Conservation (phyloP, 768 basidiomycete species). For the Sporobolomyces roseus region DNA sequence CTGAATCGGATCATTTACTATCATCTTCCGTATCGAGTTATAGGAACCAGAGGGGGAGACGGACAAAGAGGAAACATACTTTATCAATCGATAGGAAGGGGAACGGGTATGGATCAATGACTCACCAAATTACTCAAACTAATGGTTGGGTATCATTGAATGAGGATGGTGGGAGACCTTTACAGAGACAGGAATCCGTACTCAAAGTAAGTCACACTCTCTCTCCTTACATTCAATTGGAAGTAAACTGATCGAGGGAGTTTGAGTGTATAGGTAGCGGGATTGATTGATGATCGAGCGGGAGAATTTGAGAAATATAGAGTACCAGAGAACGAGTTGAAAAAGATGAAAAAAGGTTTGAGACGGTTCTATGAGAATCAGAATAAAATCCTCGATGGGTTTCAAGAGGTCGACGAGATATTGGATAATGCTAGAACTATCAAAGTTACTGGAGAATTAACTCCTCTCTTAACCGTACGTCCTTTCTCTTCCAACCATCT, state of each 20-base stretch:
- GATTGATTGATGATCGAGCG: conserved; percentile 32
- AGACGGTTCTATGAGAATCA: conserved; percentile 38
- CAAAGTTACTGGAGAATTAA: conserved; percentile 29
- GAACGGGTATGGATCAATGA: conserved; percentile 14
- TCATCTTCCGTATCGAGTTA: background rate
- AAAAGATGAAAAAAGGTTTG: conserved; percentile 20
- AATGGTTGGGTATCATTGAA: background rate
- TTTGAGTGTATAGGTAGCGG: conserved; percentile 37
- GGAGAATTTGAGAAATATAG: conserved; percentile 39
- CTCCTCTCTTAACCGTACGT: conserved; percentile 5
- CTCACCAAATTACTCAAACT: background rate
- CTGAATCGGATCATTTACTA: background rate
- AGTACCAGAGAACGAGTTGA: conserved; percentile 34
- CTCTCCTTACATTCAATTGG: too few relatives aligned
- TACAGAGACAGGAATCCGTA: conserved; percentile 19
- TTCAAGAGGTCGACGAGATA: conserved; percentile 43
- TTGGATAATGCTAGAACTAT: conserved; percentile 26
- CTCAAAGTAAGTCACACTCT: conserved; percentile 16
- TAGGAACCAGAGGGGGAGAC: background rate
- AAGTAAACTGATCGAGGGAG: too few relatives aligned
- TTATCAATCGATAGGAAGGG: background rate
- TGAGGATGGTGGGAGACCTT: background rate
- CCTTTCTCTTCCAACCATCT: background rate
- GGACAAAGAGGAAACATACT: conserved; percentile 1
- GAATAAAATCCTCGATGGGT: conserved; percentile 39